Conservation (phyloP, 2,329 filamentous ascomycete genomes). For the Fusarium succisae region DNA sequence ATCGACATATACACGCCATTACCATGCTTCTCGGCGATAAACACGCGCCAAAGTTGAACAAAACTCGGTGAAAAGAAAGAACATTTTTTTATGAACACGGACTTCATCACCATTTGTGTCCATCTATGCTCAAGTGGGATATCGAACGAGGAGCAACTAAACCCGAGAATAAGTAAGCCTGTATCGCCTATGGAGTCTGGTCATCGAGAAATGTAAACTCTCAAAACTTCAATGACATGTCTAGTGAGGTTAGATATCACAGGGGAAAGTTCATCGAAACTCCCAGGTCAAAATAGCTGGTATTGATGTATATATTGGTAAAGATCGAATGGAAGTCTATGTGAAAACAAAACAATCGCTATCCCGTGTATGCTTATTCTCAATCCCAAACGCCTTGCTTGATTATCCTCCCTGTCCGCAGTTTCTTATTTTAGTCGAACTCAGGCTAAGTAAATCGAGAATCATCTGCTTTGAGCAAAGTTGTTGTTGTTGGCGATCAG, state of each 20-base stretch:
- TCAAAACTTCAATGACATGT: neutral
- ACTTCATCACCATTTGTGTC: too few species aligned
- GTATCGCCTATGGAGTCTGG: neutral
- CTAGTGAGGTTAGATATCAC: neutral
- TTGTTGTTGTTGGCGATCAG: conserved; percentile 60
- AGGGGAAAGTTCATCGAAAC: neutral
- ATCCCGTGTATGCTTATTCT: neutral
- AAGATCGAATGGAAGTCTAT: conserved; percentile 8
- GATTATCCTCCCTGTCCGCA: neutral
- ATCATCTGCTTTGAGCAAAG: conserved; percentile 21
- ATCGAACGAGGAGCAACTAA: neutral
- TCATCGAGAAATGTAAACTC: too few species aligned
- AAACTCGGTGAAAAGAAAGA: rapidly evolving
- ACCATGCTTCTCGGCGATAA: neutral
- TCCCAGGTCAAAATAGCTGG: neutral
- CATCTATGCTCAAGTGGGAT: neutral
- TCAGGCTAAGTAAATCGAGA: neutral
- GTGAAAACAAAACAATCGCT: neutral
- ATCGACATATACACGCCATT: neutral
- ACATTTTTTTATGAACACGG: neutral
- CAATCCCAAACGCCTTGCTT: conserved; percentile 17
- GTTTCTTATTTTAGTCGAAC: neutral
- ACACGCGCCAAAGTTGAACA: neutral
- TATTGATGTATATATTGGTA: neutral
- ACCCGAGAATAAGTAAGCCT: neutral